Evolutionary conservation across 78 protist species (phyloP).

Genomic region (Tieghemostelium lacteum): DNA sequence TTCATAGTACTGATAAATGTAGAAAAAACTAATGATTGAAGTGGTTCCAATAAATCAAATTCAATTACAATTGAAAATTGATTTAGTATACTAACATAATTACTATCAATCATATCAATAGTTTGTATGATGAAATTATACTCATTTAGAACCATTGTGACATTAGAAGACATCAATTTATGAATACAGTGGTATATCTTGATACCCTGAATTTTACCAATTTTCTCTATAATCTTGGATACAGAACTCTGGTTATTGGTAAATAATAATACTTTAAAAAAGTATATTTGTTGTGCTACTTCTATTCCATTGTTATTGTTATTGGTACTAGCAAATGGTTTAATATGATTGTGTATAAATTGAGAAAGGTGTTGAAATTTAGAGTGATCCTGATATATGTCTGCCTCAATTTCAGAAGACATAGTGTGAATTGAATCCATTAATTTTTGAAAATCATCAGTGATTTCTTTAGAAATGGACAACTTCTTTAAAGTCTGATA

Average conservation of each 20-base stretch:
- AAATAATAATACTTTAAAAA: not conserved
- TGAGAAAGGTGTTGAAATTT: not conserved
- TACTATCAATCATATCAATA: not conserved
- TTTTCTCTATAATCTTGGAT: not conserved
- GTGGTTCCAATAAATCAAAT: slow-evolving; percentile 10
- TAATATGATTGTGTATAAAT: not conserved
- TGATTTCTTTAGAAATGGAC: not conserved
- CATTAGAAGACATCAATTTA: not conserved
- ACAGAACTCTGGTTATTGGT: not conserved
- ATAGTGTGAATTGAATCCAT: not conserved
- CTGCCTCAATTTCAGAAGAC: slow-evolving; percentile 38
- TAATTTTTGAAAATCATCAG: not conserved
- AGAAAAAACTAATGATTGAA: not conserved
- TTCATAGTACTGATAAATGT: not conserved
- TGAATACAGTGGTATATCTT: not conserved
- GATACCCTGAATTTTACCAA: not conserved
- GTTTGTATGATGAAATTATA: slow-evolving; percentile 21
- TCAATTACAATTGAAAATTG: slow-evolving; percentile 29
- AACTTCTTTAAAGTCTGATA: not conserved
- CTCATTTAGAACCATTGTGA: not conserved
- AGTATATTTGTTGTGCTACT: not conserved
- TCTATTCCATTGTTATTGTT: not conserved
- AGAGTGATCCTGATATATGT: slow-evolving; percentile 6
- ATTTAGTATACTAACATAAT: not conserved
- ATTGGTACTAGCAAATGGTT: not conserved